phyloP scores from a whole-genome alignment of 805 yeast genomes.

The Yamadazyma sp. region DNA sequence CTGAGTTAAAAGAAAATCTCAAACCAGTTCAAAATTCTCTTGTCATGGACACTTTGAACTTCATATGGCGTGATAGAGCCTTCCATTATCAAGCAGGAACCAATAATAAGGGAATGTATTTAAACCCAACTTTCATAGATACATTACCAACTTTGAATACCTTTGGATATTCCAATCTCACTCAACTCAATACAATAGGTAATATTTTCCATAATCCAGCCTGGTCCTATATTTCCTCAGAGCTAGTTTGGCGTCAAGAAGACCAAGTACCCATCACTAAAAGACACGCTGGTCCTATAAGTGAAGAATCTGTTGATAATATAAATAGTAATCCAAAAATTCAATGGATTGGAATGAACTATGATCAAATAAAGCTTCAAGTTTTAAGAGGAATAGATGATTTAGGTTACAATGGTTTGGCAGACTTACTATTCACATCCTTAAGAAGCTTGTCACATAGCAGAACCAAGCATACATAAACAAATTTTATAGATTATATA shows the following conservation, averaged over 20 bases:
- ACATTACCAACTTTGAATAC: slow-evolving; percentile 27
- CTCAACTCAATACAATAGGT: slow-evolving; percentile 29
- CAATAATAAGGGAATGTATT: slow-evolving; percentile 37
- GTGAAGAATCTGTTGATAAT: slow-evolving; percentile 37
- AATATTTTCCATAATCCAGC: slow-evolving; percentile 52
- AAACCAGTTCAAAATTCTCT: slow-evolving; percentile 32
- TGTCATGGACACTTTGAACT: slow-evolving; percentile 54
- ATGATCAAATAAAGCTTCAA: slow-evolving; percentile 45
- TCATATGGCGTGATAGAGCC: slow-evolving; percentile 55
- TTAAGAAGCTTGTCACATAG: slow-evolving; percentile 23
- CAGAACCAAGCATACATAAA: neutral
- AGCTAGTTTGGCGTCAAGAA: slow-evolving; percentile 45
- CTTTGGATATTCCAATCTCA: slow-evolving; percentile 29
- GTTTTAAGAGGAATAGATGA: slow-evolving; percentile 41
- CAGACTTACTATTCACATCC: slow-evolving; percentile 51
- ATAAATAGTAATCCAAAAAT: slow-evolving; percentile 25
- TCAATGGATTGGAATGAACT: slow-evolving; percentile 37
- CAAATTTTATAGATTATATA: neutral
- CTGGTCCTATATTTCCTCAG: slow-evolving; percentile 43
- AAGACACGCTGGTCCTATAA: slow-evolving; percentile 53
- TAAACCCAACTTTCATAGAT: slow-evolving; percentile 29
- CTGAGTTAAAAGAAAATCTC: slow-evolving; percentile 29
- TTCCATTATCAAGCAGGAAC: slow-evolving; percentile 33
- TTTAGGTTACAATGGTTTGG: slow-evolving; percentile 47
- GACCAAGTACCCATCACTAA: slow-evolving; percentile 32